Conservation (phyloP, 1,139 yeast genomes). For the Geotrichum candidum region DNA sequence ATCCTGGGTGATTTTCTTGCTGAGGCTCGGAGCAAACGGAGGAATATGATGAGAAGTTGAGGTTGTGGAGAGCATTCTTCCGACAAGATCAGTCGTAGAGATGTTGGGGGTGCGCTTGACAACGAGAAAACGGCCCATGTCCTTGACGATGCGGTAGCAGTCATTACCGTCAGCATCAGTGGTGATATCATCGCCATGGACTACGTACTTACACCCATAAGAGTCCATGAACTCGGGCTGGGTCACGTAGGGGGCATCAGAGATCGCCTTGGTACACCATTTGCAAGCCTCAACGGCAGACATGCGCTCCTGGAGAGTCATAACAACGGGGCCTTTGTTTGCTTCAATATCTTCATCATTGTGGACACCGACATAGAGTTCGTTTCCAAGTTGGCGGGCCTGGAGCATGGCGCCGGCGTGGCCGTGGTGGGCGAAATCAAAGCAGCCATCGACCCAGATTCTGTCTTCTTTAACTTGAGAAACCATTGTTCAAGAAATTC, state of each 20-base stretch:
- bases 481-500: not conserved
- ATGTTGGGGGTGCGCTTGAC: conserved; percentile 93
- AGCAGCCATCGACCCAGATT: conserved; percentile 95
- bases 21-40: conserved; percentile 30
- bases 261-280: conserved; percentile 73
- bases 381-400: conserved; percentile 73
- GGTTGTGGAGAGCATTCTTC: conserved; percentile 63
- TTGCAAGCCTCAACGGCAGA: conserved; percentile 83
- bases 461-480: conserved; percentile 22
- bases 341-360: conserved; percentile 75
- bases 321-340: conserved; percentile 92
- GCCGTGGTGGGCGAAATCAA: conserved; percentile 95
- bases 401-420: conserved; percentile 96
- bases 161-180: conserved; percentile 94
- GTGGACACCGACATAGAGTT: conserved; percentile 82
- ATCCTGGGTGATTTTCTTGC: conserved; percentile 22
- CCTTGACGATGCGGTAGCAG: conserved; percentile 79
- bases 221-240: conserved; percentile 72
- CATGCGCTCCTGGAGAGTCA: conserved; percentile 72
- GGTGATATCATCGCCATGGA: conserved; percentile 96
- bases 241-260: conserved; percentile 92
- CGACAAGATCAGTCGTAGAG: conserved; percentile 90
- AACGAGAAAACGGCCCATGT: conserved; percentile 75
- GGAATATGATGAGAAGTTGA: conserved; percentile 54
- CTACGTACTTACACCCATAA: conserved; percentile 76